Evolutionary conservation across 2,329 filamentous ascomycete genomes (phyloP).

Genomic region (Malbranchea cinnamomea): DNA sequence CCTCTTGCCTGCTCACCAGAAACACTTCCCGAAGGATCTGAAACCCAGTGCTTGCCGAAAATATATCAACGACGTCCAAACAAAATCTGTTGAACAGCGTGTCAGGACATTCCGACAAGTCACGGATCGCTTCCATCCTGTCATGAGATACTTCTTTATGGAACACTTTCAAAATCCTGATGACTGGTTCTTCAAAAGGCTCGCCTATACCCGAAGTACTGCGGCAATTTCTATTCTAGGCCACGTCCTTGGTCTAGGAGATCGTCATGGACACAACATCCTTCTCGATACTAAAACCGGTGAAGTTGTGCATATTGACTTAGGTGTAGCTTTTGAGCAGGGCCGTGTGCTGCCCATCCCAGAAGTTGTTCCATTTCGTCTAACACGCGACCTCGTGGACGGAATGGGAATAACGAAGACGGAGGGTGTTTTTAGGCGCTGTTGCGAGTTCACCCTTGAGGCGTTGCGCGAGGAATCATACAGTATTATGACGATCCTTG

Average conservation of each 20-base stretch:
- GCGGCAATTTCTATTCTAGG: slow-evolving; percentile 92
- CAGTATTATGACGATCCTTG: slow-evolving; percentile 95
- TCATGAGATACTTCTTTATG: slow-evolving; percentile 95
- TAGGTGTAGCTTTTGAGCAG: slow-evolving; percentile 94
- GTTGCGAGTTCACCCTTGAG: slow-evolving; percentile 93
- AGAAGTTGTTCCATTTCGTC: slow-evolving; percentile 85
- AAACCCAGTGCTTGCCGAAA: slow-evolving; percentile 63
- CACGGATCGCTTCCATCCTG: slow-evolving; percentile 70
- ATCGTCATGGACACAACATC: slow-evolving; percentile 94
- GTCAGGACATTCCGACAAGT: slow-evolving; percentile 64
- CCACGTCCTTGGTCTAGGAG: slow-evolving; percentile 80
- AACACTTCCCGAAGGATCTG: slow-evolving; percentile 72
- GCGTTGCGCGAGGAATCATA: slow-evolving; percentile 90
- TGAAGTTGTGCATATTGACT: slow-evolving; percentile 91
- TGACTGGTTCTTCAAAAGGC: slow-evolving; percentile 80
- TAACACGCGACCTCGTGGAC: slow-evolving; percentile 89
- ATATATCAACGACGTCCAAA: slow-evolving; percentile 60
- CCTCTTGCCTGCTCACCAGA: slow-evolving; percentile 75
- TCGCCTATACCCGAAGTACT: slow-evolving; percentile 85
- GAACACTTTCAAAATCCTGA: slow-evolving; percentile 88
- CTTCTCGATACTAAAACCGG: slow-evolving; percentile 77
- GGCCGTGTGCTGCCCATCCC: slow-evolving; percentile 89
- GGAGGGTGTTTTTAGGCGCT: slow-evolving; percentile 92
- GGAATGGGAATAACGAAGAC: slow-evolving; percentile 93
- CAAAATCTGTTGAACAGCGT: slow-evolving; percentile 52